These are phyloP conservation scores for Penicillium herquei DNA, from an alignment of 495 filamentous ascomycete species.

Conservation along the genomic window DNA sequence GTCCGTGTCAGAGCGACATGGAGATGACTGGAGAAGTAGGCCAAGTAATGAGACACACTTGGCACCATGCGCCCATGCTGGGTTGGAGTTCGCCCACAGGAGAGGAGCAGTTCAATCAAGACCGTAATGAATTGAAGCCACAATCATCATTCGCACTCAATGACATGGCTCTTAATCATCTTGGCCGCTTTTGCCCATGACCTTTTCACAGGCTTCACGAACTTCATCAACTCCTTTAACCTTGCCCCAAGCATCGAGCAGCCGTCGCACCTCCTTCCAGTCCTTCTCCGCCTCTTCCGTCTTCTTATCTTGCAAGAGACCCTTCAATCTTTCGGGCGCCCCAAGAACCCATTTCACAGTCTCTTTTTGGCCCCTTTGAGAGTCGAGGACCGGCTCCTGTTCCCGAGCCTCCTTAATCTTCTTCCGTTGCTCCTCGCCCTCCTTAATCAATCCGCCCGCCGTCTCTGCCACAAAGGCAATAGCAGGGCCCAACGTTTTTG, in stretches of 20 bases:
- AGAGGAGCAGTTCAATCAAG: not conserved
- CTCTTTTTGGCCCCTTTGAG: conserved; percentile 56
- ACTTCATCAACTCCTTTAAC: conserved; percentile 63
- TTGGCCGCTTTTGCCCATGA: conserved; percentile 38
- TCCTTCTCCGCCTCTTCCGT: conserved; percentile 50
- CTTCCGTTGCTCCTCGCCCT: conserved; percentile 38
- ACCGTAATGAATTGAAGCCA: not conserved
- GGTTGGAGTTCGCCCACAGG: not conserved
- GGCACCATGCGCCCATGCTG: not conserved
- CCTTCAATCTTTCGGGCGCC: conserved; percentile 51
- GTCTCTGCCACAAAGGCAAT: conserved; percentile 80
- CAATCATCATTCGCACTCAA: not conserved
- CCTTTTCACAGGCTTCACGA: conserved; percentile 56
- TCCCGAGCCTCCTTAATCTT: conserved; percentile 36
- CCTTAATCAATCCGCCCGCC: conserved; percentile 64
- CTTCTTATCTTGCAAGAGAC: conserved; percentile 50
- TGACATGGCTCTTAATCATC: conserved; percentile 30
- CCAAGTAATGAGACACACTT: not conserved
- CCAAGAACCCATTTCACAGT: conserved; percentile 71
- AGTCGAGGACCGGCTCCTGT: conserved; percentile 26
- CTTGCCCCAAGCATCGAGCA: conserved; percentile 54
- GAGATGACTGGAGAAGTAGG: not conserved
- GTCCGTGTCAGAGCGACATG: not conserved
- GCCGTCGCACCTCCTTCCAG: conserved; percentile 34
- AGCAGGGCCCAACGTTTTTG: conserved; percentile 67